Base-by-base conservation (phyloP, 2,329 filamentous ascomycete genomes). In the Fusarium sp. region DNA sequence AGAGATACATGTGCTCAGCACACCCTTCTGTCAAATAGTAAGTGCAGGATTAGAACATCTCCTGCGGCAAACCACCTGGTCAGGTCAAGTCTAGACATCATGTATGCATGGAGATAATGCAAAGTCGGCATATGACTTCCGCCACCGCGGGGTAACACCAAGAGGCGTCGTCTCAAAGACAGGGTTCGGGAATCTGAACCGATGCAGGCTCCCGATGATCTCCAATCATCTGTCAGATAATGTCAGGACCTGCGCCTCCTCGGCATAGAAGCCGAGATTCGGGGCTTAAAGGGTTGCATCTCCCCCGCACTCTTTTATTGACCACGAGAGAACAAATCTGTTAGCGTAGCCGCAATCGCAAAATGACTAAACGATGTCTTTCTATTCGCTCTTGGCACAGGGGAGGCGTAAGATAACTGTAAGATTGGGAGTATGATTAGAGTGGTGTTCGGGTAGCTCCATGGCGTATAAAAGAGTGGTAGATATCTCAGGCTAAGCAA, bases 111-210 rank as follows among this genome's bases (percentile, higher is more conserved):
- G 29, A 56, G 52, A 34, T 20, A 56, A 56, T 35, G 27, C 52
- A 57, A 7, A 18, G 56, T 40, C 35, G 56, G 56, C 56, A 59
- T 7, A 40, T 59, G 35, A 59, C 16, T 27, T 24, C 56, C 56
- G 56, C 56, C 56, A 59, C 56, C 35, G 56, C 24, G 35, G 56
- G 56, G 56, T 59, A 27, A 11, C 6, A 8, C 9, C 14, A 13
- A 22, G 56, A 20, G 56, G 29, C 22, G 56, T 22, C 38, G 56
- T 18, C 37, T 40, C 35, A 40, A 27, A 10, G 56, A 59, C 57
- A 59, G 8, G 57, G 57, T 29, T 59, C 57, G 57, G 57, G 37
- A 42, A 40, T 59, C 5, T 9, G 29, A 58, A 58, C 56, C 56
- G 56, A 58, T 24, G 56, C 56, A 16, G 18, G 13, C 10, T 20